Evolutionary conservation across 148 eudicot genomes (phyloP).

Genomic region (Silene uniflora): DNA sequence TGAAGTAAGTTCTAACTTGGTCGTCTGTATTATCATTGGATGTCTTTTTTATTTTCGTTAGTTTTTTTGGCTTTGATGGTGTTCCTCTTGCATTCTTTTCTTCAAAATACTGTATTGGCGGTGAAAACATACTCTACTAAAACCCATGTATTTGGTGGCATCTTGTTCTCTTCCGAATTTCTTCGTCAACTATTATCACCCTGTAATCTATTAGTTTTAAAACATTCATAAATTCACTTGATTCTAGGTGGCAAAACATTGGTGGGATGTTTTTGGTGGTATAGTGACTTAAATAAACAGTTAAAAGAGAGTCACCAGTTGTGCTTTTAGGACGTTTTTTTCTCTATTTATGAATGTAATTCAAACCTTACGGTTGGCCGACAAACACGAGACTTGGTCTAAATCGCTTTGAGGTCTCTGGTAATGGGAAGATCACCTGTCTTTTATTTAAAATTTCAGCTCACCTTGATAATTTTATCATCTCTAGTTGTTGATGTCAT

Average conservation of each 20-base stretch:
- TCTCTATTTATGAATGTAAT: background rate
- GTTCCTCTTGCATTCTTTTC: too few relatives aligned
- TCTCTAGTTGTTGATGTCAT: background rate
- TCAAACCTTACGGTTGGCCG: too few relatives aligned
- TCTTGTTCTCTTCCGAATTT: background rate
- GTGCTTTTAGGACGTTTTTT: background rate
- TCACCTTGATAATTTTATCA: background rate
- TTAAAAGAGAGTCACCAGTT: background rate
- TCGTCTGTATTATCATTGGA: background rate
- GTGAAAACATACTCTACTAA: background rate
- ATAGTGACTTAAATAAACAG: background rate
- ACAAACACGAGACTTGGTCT: too few relatives aligned
- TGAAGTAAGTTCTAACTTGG: slow-evolving; percentile 51
- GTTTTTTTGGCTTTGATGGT: too few relatives aligned
- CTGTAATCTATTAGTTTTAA: background rate
- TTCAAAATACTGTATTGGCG: background rate
- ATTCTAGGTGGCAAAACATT: background rate
- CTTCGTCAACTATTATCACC: background rate
- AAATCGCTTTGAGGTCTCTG: too few relatives aligned
- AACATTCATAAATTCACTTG: background rate
- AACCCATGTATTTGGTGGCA: background rate
- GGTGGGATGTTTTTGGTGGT: background rate
- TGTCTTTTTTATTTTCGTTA: background rate
- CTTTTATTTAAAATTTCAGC: too few relatives aligned
- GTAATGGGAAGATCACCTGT: too few relatives aligned